Evolutionary conservation across 2,329 filamentous ascomycete species (phyloP).

Genomic region (Penicillium sp.): DNA sequence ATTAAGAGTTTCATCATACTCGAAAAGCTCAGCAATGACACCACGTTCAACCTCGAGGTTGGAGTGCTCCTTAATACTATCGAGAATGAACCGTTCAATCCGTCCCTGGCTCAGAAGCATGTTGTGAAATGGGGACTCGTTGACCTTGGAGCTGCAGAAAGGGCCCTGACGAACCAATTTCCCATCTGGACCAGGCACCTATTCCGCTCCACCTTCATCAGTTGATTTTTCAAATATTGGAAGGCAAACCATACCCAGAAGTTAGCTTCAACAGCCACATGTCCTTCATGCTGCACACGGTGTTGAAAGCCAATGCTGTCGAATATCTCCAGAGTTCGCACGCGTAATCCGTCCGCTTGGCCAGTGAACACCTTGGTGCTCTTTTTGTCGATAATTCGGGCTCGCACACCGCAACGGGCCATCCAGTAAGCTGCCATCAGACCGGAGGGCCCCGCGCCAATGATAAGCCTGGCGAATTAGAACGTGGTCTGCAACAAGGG

Average conservation of each 20-base stretch:
- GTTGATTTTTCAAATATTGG: background rate
- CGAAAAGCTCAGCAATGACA: constrained; percentile 56
- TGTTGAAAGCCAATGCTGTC: constrained; percentile 69
- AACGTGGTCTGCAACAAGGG: background rate
- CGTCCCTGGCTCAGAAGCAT: constrained; percentile 69
- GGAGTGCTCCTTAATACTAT: constrained; percentile 57
- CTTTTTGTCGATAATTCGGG: constrained; percentile 50
- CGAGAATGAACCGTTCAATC: constrained; percentile 66
- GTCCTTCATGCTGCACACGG: constrained; percentile 63
- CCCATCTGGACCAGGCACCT: constrained; percentile 50
- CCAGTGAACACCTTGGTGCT: constrained; percentile 36
- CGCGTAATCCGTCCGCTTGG: constrained; percentile 25
- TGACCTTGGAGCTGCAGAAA: constrained; percentile 58
- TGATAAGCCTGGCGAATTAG: constrained; percentile 31
- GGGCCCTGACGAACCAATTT: constrained; percentile 58
- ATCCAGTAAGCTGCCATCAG: constrained; percentile 53
- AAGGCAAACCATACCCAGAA: constrained; percentile 41
- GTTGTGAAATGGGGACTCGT: constrained; percentile 61
- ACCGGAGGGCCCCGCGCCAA: constrained; percentile 52
- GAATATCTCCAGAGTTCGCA: constrained; percentile 51
- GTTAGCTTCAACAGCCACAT: constrained; percentile 65
- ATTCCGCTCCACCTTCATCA: background rate
- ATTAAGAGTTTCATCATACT: constrained; percentile 52
- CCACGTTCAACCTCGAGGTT: constrained; percentile 60
- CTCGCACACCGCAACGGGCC: constrained; percentile 48